Evolutionary conservation across 371 early-diverging fungal species (phyloP).

Genomic region (Rhizomucor miehei): DNA sequence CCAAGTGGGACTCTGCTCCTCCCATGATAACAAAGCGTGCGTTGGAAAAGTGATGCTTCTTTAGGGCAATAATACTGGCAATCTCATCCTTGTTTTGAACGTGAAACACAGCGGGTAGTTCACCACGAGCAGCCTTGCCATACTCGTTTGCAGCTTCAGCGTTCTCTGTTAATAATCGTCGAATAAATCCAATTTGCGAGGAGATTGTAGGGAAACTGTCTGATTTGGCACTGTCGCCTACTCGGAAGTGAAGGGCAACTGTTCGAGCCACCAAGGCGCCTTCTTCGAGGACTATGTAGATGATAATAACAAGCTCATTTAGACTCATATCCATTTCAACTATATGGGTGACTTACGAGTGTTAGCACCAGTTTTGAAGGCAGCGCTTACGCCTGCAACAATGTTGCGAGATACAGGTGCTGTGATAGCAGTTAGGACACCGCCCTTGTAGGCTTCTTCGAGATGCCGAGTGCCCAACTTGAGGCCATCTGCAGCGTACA

Average conservation of each 20-base stretch:
- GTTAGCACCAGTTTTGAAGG: slow-evolving; percentile 19
- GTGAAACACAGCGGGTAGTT: slow-evolving; percentile 58
- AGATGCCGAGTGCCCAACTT: slow-evolving; percentile 58
- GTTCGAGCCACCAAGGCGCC: slow-evolving; percentile 33
- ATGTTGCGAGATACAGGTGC: slow-evolving; percentile 42
- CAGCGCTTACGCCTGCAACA: slow-evolving; percentile 39
- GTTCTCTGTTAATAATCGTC: slow-evolving; percentile 41
- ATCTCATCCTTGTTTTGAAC: slow-evolving; percentile 73
- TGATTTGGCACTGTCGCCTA: slow-evolving; percentile 52
- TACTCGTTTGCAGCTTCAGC: slow-evolving; percentile 21
- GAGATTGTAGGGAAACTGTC: slow-evolving; percentile 55
- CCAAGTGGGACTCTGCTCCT: slow-evolving; percentile 70
- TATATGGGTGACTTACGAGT: slow-evolving; percentile 10
- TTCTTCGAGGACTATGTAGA: slow-evolving; percentile 14
- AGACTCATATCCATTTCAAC: too few relatives aligned
- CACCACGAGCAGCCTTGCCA: slow-evolving; percentile 53
- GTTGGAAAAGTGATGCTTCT: slow-evolving; percentile 33
- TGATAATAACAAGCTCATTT: neutral
- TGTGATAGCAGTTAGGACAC: slow-evolving; percentile 56
- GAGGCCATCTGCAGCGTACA: slow-evolving; percentile 55
- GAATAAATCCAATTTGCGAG: slow-evolving; percentile 61
- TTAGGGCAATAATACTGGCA: slow-evolving; percentile 60
- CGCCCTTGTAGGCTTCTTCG: slow-evolving; percentile 62
- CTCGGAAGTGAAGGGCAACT: slow-evolving; percentile 62
- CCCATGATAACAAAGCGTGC: slow-evolving; percentile 51